Evolutionary conservation across 176 grass and related monocot genomes (phyloP).

Genomic region (Thalia dealbata): DNA sequence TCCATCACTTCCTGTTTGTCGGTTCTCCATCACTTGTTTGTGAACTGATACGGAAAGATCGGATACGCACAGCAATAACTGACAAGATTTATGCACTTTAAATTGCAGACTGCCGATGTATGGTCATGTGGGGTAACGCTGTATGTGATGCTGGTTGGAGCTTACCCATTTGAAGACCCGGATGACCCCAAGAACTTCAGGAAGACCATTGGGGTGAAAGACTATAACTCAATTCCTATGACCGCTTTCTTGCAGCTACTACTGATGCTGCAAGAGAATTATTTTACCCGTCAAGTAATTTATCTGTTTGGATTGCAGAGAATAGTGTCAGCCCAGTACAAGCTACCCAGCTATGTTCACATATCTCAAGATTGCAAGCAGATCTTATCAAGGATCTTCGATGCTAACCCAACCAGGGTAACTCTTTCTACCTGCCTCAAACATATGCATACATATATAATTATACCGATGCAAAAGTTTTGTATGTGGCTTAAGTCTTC

Average conservation of each 20-base stretch:
- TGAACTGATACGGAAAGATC: too few relatives aligned
- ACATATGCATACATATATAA: neutral
- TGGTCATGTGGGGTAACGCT: conserved; percentile 3
- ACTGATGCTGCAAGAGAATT: too few relatives aligned
- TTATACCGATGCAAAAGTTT: too few relatives aligned
- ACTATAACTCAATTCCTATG: too few relatives aligned
- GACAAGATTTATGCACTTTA: neutral
- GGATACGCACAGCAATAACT: too few relatives aligned
- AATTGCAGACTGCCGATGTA: neutral
- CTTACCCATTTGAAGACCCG: neutral
- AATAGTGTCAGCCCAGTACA: neutral
- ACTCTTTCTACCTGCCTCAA: neutral
- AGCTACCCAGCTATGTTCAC: neutral
- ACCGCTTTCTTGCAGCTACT: too few relatives aligned
- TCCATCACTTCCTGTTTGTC: too few relatives aligned
- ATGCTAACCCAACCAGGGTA: neutral
- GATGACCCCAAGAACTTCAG: conserved; percentile 4
- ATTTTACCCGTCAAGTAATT: too few relatives aligned
- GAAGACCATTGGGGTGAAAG: neutral
- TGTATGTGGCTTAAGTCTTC: too few relatives aligned
- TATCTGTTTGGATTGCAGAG: neutral
- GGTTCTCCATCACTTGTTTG: too few relatives aligned
- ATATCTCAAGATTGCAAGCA: conserved; percentile 1
- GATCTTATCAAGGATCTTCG: neutral
- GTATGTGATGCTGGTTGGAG: conserved; percentile 3